These are phyloP conservation scores for Calycina marina DNA, from an alignment of 2,329 filamentous ascomycete species.

Conservation along the genomic window DNA sequence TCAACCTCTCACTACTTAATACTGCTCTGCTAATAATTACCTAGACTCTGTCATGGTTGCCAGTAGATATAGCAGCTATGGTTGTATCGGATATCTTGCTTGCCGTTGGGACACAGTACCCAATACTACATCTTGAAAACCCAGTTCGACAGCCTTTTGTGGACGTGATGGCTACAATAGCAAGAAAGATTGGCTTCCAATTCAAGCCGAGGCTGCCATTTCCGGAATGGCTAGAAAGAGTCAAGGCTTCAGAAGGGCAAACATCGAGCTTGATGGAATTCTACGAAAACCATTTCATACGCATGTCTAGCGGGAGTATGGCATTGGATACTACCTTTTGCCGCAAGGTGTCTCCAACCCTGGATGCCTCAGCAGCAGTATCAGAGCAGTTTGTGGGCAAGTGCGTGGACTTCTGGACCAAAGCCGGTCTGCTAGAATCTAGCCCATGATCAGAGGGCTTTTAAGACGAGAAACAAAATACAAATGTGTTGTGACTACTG, in stretches of 20 bases:
- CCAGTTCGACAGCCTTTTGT: constrained; percentile 28
- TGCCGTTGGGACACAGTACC: constrained; percentile 12
- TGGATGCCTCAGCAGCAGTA: too few species aligned
- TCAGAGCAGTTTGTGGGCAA: too few species aligned
- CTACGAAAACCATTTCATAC: neutral
- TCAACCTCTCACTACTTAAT: constrained; percentile 11
- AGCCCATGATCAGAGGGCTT: too few species aligned
- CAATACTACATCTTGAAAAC: constrained; percentile 32
- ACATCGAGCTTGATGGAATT: neutral
- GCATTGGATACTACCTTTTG: neutral
- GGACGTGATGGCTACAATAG: constrained; percentile 24
- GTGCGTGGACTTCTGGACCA: too few species aligned
- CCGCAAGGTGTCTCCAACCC: too few species aligned
- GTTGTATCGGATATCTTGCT: constrained; percentile 24
- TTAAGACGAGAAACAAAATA: too few species aligned
- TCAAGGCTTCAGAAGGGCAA: constrained; percentile 12
- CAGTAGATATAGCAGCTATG: constrained; percentile 28
- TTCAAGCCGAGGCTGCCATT: constrained; percentile 24
- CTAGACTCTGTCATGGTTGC: constrained; percentile 26
- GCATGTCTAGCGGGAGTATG: constrained; percentile 1
- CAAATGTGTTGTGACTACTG: too few species aligned
- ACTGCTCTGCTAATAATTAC: neutral
- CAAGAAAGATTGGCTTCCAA: constrained; percentile 22
- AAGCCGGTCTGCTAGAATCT: too few species aligned
- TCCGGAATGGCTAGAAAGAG: constrained; percentile 26